Evolutionary conservation across 1,139 yeast genomes (phyloP).

Genomic region (Chernovozyma aurita): DNA sequence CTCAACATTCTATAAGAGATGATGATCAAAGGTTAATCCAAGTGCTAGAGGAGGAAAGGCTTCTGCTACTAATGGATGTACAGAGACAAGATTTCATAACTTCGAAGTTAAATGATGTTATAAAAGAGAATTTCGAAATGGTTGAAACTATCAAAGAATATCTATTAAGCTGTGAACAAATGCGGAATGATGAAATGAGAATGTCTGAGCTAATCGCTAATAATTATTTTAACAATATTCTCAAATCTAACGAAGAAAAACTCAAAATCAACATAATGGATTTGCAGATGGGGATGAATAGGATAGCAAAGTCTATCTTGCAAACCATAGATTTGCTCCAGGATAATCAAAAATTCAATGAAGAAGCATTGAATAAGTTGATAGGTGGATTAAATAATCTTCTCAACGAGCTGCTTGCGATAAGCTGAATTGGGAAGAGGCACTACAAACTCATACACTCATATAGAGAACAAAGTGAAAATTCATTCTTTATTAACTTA

Average conservation of each 20-base stretch:
- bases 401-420: constrained; percentile 1
- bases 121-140: constrained; percentile 38
- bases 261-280: constrained; percentile 14
- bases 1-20: not conserved
- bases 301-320: constrained; percentile 9
- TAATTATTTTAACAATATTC: constrained; percentile 12
- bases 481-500: no score
- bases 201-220: constrained; percentile 9
- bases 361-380: constrained; percentile 17
- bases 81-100: constrained; percentile 40
- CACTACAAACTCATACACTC: no score
- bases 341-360: constrained; percentile 9
- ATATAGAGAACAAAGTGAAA: no score
- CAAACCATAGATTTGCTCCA: constrained; percentile 7
- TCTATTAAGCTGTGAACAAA: constrained; percentile 20
- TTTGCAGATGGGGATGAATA: constrained; percentile 10
- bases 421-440: no score
- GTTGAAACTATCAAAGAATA: constrained; percentile 37
- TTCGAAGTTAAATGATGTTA: constrained; percentile 29
- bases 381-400: constrained; percentile 18
- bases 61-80: constrained; percentile 36
- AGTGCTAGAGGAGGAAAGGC: constrained; percentile 30
- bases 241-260: constrained; percentile 13
- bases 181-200: constrained; percentile 13
- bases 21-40: constrained; percentile 10